Conservation (phyloP, 352 stramenopile species). For the Phytophthora pisi region DNA sequence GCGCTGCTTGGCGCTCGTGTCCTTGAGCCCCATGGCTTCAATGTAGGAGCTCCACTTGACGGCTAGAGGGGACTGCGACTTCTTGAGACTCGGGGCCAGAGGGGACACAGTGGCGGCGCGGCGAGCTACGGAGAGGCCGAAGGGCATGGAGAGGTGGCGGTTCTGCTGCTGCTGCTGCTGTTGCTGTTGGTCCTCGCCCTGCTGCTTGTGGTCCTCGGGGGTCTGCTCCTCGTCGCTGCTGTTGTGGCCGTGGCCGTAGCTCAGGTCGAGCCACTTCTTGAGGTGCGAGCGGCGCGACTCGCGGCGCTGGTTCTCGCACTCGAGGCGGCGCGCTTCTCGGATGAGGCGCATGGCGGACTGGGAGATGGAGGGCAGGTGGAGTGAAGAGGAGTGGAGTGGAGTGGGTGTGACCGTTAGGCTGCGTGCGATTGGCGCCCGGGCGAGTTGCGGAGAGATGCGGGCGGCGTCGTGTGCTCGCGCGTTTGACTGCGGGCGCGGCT, state of each 20-base stretch:
- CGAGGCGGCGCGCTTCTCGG: constrained; percentile 31
- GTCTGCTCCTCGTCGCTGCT: constrained; percentile 6
- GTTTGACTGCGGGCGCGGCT: background rate
- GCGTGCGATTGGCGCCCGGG: constrained; percentile 12
- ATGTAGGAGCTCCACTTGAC: constrained; percentile 66
- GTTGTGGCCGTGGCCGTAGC: background rate
- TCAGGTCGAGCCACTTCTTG: constrained; percentile 38
- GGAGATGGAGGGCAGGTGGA: background rate
- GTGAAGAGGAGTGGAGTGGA: background rate
- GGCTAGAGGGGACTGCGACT: constrained; percentile 45
- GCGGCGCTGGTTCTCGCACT: constrained; percentile 43
- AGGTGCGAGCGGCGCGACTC: constrained; percentile 38
- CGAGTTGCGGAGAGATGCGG: constrained; percentile 18
- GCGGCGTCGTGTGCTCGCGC: constrained; percentile 9
- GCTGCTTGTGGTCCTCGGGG: constrained; percentile 21
- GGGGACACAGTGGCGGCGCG: constrained; percentile 24
- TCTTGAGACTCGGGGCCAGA: constrained; percentile 65
- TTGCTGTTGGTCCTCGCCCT: constrained; percentile 1
- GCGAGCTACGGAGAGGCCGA: constrained; percentile 16
- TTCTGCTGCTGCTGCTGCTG: background rate
- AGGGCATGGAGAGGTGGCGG: constrained; percentile 1
- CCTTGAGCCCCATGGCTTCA: constrained; percentile 50
- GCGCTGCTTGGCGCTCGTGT: constrained; percentile 35
- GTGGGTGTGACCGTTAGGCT: background rate
- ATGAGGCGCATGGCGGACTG: constrained; percentile 38